Base-by-base conservation (phyloP, 352 stramenopile species). In the Globisporangium nagaii region DNA sequence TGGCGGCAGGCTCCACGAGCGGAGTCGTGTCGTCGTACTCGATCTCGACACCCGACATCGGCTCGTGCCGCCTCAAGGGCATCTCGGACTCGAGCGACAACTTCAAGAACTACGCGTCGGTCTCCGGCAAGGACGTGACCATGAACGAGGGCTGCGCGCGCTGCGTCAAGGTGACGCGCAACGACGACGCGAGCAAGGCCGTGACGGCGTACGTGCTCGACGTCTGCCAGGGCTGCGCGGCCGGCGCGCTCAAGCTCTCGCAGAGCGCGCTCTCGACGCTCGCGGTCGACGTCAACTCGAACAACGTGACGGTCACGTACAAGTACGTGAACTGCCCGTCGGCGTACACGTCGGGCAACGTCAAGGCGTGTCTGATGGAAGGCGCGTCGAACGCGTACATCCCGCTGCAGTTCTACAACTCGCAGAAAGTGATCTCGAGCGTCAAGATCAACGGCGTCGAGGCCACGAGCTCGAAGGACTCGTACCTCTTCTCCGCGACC, bases 321-420 rank as follows among this genome's bases (percentile, higher is more conserved):
- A 66, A 74, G 64, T 89, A 82, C 31, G 54, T 73, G 12, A 74
- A 55, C 41, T 93, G 84, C 53, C 79, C 84, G 3, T 48, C 64
- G 28, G 62, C 65, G 17, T 71, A 90, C 39, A 59, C 88, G 50
- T 63, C 73, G n/a, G 84, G 84, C 10, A 71, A 86, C 54, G 77
- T 93, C 27, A 82, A 84, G 56, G 84, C 81, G 37, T 93, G 84
- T 56, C 58, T 91, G 6, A 92, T 92, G 81, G 84, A 93, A 50
- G 84, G 84, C 34, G 78, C 76, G 24, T 89, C 79, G 20, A 72
- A 73, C 32, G 74, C 82, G 32, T 93, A 93, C 70, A 78, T 92
- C 37, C 84, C 84, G 35, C 63, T 93, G 42, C 81, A 93, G 68
- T 84, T 92, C 39, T 88, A 75, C 64, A 91, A 92, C 69, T 75